These are phyloP conservation scores for Mimosa pudica DNA, from an alignment of 306 rosid species.

Conservation along the genomic window DNA sequence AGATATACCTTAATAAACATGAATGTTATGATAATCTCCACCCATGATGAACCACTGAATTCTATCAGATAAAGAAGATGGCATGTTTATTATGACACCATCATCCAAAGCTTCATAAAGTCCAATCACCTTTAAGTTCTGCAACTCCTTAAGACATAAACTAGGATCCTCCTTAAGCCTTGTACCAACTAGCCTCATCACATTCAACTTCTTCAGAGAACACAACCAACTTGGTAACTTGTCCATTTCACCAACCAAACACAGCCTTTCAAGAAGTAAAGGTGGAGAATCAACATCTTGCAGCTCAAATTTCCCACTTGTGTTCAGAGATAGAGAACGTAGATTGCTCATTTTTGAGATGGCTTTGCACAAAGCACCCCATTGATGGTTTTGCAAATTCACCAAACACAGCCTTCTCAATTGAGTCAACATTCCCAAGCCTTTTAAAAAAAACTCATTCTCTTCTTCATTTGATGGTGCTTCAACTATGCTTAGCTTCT, in stretches of 20 bases:
- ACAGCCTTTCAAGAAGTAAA: slow-evolving; percentile 36
- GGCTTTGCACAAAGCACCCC: slow-evolving; percentile 38
- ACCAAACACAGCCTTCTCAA: slow-evolving; percentile 41
- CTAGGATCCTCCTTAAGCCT: slow-evolving; percentile 44
- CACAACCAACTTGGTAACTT: slow-evolving; percentile 44
- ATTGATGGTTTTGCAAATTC: slow-evolving; percentile 35
- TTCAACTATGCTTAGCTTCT: slow-evolving; percentile 44
- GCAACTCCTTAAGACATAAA: slow-evolving; percentile 26
- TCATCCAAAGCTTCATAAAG: background rate
- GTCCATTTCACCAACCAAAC: slow-evolving; percentile 39
- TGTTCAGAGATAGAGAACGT: slow-evolving; percentile 31
- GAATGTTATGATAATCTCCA: background rate
- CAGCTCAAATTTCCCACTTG: slow-evolving; percentile 32
- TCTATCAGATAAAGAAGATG: background rate
- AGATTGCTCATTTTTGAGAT: slow-evolving; percentile 33
- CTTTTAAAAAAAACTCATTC: slow-evolving; percentile 17
- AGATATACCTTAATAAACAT: background rate
- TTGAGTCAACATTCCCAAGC: slow-evolving; percentile 42
- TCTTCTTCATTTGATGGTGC: slow-evolving; percentile 18
- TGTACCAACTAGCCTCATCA: slow-evolving; percentile 37
- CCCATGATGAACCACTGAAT: background rate
- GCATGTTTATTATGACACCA: background rate
- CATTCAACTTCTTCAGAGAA: slow-evolving; percentile 31
- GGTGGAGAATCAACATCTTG: slow-evolving; percentile 37
- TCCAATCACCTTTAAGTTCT: background rate